Conservation (phyloP, 1,139 yeast genomes). For the Geotrichum candidum region DNA sequence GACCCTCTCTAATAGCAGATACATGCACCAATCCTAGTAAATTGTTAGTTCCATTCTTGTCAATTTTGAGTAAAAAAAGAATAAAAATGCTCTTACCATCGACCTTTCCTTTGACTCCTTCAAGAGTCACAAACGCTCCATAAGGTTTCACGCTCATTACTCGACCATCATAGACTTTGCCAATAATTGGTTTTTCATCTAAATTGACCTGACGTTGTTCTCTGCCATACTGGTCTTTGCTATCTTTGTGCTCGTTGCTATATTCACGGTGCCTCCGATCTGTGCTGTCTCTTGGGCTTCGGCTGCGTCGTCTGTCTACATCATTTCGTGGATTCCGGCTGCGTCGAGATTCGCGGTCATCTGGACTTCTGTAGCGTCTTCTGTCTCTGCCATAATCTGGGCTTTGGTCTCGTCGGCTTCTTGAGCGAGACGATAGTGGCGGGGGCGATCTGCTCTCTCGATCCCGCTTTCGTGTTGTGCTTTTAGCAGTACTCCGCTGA, state of each 20-base stretch:
- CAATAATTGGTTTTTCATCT: conserved; percentile 38
- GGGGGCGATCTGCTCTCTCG: conserved; percentile 3
- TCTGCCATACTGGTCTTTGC: conserved; percentile 16
- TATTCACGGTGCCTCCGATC: neutral
- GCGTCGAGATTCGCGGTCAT: neutral
- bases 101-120: conserved; percentile 34
- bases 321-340: neutral
- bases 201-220: conserved; percentile 18
- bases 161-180: conserved; percentile 51
- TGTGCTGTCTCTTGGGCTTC: neutral
- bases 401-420: conserved; percentile 2
- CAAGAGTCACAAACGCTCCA: conserved; percentile 70
- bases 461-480: neutral
- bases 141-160: conserved; percentile 57
- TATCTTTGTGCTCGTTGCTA: conserved; percentile 11
- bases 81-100: conserved; percentile 41
- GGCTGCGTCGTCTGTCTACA: conserved; percentile 4
- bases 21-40: conserved; percentile 55
- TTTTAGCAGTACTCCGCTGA: neutral
- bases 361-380: neutral
- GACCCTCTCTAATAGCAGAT: conserved; percentile 50
- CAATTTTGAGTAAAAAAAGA: neutral
- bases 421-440: neutral
- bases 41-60: neutral
- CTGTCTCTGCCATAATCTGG: neutral